A percentile compares a stretch with the other conserved stretches of the same genome.
phyloP scores from a whole-genome alignment of 495 filamentous ascomycete species.

The Aspergillus avenaceus region DNA sequence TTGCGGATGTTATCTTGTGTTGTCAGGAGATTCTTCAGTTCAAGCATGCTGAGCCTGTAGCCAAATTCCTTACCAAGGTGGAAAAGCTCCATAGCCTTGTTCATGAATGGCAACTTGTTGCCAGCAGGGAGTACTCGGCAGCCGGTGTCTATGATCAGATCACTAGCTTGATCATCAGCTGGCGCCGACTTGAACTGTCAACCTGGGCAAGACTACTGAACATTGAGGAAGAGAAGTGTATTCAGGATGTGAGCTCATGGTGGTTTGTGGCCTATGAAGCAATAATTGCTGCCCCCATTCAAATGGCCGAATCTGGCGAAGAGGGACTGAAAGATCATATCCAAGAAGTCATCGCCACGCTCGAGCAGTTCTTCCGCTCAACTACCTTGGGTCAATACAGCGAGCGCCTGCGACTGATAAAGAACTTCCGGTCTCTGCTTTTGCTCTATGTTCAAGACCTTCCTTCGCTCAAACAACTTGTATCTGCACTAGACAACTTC shows the following conservation, averaged over 20 bases:
- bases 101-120: slow-evolving; percentile 90
- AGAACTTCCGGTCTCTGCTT: slow-evolving; percentile 56
- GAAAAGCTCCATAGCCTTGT: slow-evolving; percentile 80
- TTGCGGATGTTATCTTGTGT: slow-evolving; percentile 68
- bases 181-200: slow-evolving; percentile 84
- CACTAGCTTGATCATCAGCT: slow-evolving; percentile 71
- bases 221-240: slow-evolving; percentile 69
- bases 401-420: slow-evolving; percentile 66
- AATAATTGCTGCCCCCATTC: slow-evolving; percentile 70
- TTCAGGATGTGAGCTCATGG: slow-evolving; percentile 78
- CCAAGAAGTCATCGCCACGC: slow-evolving; percentile 60
- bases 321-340: slow-evolving; percentile 59
- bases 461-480: slow-evolving; percentile 44
- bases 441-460: slow-evolving; percentile 50
- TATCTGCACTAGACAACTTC: slow-evolving; percentile 70
- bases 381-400: slow-evolving; percentile 77
- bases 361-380: slow-evolving; percentile 70
- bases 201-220: slow-evolving; percentile 92
- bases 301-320: slow-evolving; percentile 49
- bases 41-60: slow-evolving; percentile 78
- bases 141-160: slow-evolving; percentile 65
- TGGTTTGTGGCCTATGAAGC: slow-evolving; percentile 95
- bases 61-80: slow-evolving; percentile 73
- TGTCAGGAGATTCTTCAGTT: slow-evolving; percentile 72
- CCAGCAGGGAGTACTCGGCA: slow-evolving; percentile 72